Evolutionary conservation across 805 yeast genomes (phyloP).

Genomic region (Spencermartinsiella europaea): DNA sequence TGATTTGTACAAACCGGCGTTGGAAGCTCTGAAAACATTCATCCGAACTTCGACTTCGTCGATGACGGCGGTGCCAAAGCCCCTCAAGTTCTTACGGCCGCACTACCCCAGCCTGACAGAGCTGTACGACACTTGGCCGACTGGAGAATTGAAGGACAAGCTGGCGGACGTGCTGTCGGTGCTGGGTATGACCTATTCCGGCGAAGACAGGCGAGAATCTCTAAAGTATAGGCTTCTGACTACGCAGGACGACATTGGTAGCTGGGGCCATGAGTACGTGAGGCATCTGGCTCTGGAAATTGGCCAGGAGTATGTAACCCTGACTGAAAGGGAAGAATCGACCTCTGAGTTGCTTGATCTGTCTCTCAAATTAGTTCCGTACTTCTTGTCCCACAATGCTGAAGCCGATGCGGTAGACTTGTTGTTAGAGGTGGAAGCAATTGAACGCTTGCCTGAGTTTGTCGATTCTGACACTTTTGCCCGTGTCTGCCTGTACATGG

Average conservation of each 20-base stretch:
- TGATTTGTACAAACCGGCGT: slow-evolving; percentile 52
- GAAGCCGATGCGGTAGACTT: slow-evolving; percentile 98
- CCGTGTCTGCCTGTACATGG: slow-evolving; percentile 91
- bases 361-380: slow-evolving; percentile 76
- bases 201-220: slow-evolving; percentile 71
- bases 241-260: slow-evolving; percentile 52
- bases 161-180: slow-evolving; percentile 90
- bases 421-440: slow-evolving; percentile 80
- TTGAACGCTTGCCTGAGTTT: slow-evolving; percentile 74
- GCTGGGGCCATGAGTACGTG: slow-evolving; percentile 98
- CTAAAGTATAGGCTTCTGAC: slow-evolving; percentile 71
- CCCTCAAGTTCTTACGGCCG: slow-evolving; percentile 90
- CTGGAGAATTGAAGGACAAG: slow-evolving; percentile 37
- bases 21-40: slow-evolving; percentile 64
- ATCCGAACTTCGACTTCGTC: slow-evolving; percentile 93
- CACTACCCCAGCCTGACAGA: slow-evolving; percentile 65
- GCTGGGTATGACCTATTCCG: slow-evolving; percentile 89
- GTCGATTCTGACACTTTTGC: slow-evolving; percentile 80
- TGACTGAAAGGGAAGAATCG: slow-evolving; percentile 23
- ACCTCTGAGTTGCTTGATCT: slow-evolving; percentile 50
- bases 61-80: slow-evolving; percentile 99
- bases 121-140: slow-evolving; percentile 63
- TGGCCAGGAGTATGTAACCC: slow-evolving; percentile 65
- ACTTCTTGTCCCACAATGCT: slow-evolving; percentile 88
- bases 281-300: slow-evolving; percentile 94